Conservation (phyloP, 805 yeast genomes). For the Ogataea ramenticola region DNA sequence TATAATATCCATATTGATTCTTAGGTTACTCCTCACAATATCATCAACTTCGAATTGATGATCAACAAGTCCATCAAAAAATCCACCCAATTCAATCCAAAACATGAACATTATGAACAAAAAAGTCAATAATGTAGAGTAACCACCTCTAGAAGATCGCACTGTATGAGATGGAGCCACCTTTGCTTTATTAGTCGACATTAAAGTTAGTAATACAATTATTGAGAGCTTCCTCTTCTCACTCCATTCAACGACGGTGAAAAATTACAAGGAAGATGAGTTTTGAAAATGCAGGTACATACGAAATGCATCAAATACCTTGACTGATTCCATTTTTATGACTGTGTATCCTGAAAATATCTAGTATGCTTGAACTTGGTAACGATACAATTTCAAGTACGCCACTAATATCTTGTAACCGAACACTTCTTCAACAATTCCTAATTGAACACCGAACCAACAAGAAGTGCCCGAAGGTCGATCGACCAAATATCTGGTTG, state of each 20-base stretch:
- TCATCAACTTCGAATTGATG: slow-evolving; percentile 73
- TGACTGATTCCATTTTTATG: slow-evolving; percentile 13
- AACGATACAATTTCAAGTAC: too few relatives aligned
- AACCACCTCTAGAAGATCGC: slow-evolving; percentile 70
- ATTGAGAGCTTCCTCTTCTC: too few relatives aligned
- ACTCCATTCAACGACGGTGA: too few relatives aligned
- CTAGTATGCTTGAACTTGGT: too few relatives aligned
- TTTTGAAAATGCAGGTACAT: too few relatives aligned
- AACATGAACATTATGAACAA: slow-evolving; percentile 56
- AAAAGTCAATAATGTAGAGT: slow-evolving; percentile 59
- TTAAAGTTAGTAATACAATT: not conserved
- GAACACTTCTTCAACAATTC: too few relatives aligned
- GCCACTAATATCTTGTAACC: too few relatives aligned
- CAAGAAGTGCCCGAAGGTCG: too few relatives aligned
- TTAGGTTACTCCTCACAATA: slow-evolving; percentile 46
- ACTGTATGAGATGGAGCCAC: slow-evolving; percentile 64
- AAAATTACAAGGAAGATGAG: too few relatives aligned
- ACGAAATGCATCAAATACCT: slow-evolving; percentile 69
- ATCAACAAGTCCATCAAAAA: slow-evolving; percentile 73
- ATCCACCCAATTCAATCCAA: slow-evolving; percentile 83
- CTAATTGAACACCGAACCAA: too few relatives aligned
- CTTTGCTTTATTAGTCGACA: slow-evolving; percentile 39
- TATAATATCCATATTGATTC: slow-evolving; percentile 70
- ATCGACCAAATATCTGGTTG: too few relatives aligned
- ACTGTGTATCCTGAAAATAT: too few relatives aligned